These are phyloP conservation scores for Kregervanrija fluxuum DNA, from an alignment of 805 yeast species.

Conservation along the genomic window DNA sequence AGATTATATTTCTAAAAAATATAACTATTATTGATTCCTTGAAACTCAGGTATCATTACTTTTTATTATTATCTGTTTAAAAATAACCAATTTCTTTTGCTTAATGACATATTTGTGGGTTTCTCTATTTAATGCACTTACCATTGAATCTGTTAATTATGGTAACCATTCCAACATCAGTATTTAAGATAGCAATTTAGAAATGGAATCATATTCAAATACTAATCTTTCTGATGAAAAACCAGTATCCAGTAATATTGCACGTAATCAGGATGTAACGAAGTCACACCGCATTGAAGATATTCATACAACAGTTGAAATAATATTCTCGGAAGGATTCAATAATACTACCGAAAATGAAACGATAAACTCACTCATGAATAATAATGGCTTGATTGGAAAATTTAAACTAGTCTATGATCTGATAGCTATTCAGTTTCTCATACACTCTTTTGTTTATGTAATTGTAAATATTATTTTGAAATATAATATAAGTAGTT, in stretches of 20 bases:
- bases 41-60: conserved; percentile 11
- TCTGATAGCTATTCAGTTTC: not conserved
- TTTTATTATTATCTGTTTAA: conserved; percentile 14
- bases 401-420: conserved; percentile 5
- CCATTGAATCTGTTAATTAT: conserved; percentile 10
- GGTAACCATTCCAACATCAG: too few relatives aligned
- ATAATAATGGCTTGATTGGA: not conserved
- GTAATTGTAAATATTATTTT: conserved; percentile 1
- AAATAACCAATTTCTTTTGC: conserved; percentile 16
- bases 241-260: too few relatives aligned
- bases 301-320: too few relatives aligned
- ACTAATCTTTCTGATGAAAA: too few relatives aligned
- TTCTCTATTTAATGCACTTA: conserved; percentile 14
- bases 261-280: too few relatives aligned
- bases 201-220: too few relatives aligned
- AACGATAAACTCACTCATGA: too few relatives aligned
- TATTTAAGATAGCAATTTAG: too few relatives aligned
- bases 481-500: not conserved
- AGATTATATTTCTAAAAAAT: not conserved
- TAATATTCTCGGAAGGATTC: too few relatives aligned
- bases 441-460: conserved; percentile 3
- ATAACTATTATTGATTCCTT: conserved; percentile 12
- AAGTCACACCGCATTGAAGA: too few relatives aligned
- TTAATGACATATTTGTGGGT: conserved; percentile 13
- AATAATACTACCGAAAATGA: too few relatives aligned